Base-by-base conservation (phyloP, 306 rosid species). In the Hippophae gyantsensis region DNA sequence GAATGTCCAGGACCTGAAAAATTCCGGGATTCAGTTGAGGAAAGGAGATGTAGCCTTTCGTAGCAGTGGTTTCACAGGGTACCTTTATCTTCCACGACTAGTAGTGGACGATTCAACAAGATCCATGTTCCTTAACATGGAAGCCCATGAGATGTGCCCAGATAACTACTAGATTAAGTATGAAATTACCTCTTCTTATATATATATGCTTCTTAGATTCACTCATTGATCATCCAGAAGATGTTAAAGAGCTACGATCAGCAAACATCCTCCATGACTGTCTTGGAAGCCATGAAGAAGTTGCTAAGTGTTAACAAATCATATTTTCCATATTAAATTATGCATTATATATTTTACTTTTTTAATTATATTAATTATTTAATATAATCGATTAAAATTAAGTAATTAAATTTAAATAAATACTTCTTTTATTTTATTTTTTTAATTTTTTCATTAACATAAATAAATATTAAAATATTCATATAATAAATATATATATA, bases 91-190 rank as follows among this genome's bases (percentile, higher is more conserved):
- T 41, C 74, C 69, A 7, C 57, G 6, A n/a, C 18, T 70, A 32
- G 43, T 11, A n/a, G 64, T 63, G 1, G 69, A 70, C 43, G 64
- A 56, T 13, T 62, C 43, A 1, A 63, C 63, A 7, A 12, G 26
- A 26, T 9, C 52, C 14, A 56, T 11, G 42, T 27, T 70, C n/a
- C 9, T 48, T 38, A 62, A 62, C 43, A 6, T 70, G 0, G 57
- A 56, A 0, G 69, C 69, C 8, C 56, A 47, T 1, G 74, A 70
- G 43, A 70, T 49, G 57, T 70, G 74, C 51, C 54, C 59, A 0
- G 59, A 48, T 57, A 18, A n/a, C 50, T 18, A 18, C 41, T 11
- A 2, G 23, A 42, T 1, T 27, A 62, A 1, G 56, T 10, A 2
- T 54, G 26, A 18, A 69, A 18, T 70, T 13, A 49, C 54, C 6